Base-by-base conservation (phyloP, 2,329 filamentous ascomycete species). In the Colletotrichum ledebouriae region DNA sequence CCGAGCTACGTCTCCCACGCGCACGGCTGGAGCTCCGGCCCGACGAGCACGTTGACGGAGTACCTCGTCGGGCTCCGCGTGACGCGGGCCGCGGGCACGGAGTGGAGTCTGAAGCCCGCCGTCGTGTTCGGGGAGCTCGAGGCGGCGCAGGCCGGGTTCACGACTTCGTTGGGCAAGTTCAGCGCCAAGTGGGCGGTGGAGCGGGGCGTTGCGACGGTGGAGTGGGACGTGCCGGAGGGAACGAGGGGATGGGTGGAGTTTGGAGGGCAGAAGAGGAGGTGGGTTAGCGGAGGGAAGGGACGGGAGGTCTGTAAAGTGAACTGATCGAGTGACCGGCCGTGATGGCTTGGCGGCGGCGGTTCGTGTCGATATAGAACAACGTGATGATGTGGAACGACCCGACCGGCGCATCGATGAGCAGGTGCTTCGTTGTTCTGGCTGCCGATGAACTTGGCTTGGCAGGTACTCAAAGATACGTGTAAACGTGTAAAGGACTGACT, bases 11-110 rank as follows among this genome's bases (percentile, higher is more conserved):
- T 82, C 6, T 82, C 79, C n/a, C 84, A 85, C 68, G 77, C 83
- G 13, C 83, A 86, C 73, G 83, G 84, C 9, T 86, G 84, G 84
- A 79, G 80, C 10, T 81, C 80, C 0, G 84, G 84, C 0, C 84
- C 84, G 11, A 83, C 83, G 1, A 80, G 79, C 49, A 81, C 83
- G 2, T 72, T 86, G 64, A 84, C 80, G 1, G 78, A 81, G 57
- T 78, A 78, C 29, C 74, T 84, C 20, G 75, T 85, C 3, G 84
- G 84, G 0, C 72, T 85, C 12, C 65, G 64, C 22, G 68, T 69
- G 42, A 69, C 65, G 49, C 37, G 33, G 41, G 59, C 66, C 25
- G 69, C 60, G 3, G 69, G 69, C 7, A n/a, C 17, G 7, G 60
- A 39, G 69, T 70, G 69, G 65, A 44, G 50, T 3, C 46, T 70